Conservation (phyloP, 2,329 filamentous ascomycete genomes). For the Paracorniculantispora psalliotae region DNA sequence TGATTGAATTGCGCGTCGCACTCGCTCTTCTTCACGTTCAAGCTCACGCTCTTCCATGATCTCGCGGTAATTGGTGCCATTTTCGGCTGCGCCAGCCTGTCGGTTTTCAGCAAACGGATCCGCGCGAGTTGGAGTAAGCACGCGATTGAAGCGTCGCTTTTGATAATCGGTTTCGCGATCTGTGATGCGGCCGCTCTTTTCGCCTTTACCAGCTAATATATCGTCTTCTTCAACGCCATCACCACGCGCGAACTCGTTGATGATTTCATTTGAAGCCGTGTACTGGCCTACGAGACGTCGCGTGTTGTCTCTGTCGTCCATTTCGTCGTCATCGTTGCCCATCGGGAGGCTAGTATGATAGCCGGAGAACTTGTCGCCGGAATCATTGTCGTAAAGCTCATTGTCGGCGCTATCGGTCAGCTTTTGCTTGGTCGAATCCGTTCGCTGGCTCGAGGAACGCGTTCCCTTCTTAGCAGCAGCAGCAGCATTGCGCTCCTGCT, state of each 20-base stretch:
- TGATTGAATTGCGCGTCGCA: conserved; percentile 73
- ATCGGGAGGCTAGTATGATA: conserved; percentile 88
- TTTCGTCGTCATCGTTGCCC: conserved; percentile 71
- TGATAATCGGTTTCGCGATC: conserved; percentile 97
- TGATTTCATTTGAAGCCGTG: conserved; percentile 84
- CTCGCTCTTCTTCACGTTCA: conserved; percentile 88
- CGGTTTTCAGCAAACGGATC: conserved; percentile 79
- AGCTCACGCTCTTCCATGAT: conserved; percentile 87
- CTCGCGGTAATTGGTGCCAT: conserved; percentile 80
- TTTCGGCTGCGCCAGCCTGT: conserved; percentile 60
- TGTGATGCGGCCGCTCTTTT: conserved; percentile 84
- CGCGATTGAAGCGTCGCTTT: conserved; percentile 86
- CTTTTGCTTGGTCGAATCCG: conserved; percentile 86
- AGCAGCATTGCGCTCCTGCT: conserved; percentile 85
- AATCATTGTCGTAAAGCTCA: conserved; percentile 76
- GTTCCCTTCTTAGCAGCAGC: conserved; percentile 75
- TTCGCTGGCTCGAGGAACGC: conserved; percentile 71
- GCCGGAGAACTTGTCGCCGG: conserved; percentile 75
- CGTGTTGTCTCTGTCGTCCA: conserved; percentile 67
- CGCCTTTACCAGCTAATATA: conserved; percentile 71
- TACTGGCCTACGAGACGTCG: conserved; percentile 88
- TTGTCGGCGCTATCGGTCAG: conserved; percentile 86
- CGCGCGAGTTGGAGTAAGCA: conserved; percentile 76
- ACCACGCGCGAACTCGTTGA: conserved; percentile 88
- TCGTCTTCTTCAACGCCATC: conserved; percentile 88